phyloP scores from a whole-genome alignment of 2,329 filamentous ascomycete genomes.

The Parastagonospora nodorum region DNA sequence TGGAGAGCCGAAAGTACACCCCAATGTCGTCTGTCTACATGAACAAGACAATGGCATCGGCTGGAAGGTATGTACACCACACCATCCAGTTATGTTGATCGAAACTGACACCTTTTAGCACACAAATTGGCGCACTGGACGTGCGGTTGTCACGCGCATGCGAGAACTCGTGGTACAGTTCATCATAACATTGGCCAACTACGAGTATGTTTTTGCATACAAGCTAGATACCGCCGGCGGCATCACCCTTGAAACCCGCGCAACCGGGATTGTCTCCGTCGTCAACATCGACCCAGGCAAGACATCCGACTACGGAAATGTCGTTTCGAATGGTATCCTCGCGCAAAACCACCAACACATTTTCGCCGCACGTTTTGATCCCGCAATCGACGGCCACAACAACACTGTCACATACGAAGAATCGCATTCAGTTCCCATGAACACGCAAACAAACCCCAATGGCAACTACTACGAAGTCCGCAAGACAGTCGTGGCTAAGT shows the following conservation, averaged over 20 bases:
- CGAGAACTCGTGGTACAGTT: slow-evolving; percentile 70
- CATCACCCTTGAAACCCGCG: slow-evolving; percentile 65
- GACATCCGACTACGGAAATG: slow-evolving; percentile 62
- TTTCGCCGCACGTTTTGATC: slow-evolving; percentile 64
- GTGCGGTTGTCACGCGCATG: slow-evolving; percentile 65
- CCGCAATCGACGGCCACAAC: slow-evolving; percentile 62
- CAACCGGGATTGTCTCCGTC: slow-evolving; percentile 69
- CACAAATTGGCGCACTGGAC: slow-evolving; percentile 68
- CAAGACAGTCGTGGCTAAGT: slow-evolving; percentile 54
- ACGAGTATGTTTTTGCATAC: slow-evolving; percentile 71
- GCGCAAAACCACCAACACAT: slow-evolving; percentile 75
- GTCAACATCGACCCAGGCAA: slow-evolving; percentile 64
- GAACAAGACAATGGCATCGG: slow-evolving; percentile 72
- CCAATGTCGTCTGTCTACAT: slow-evolving; percentile 70
- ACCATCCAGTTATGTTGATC: neutral
- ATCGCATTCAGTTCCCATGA: slow-evolving; percentile 55
- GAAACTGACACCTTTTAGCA: slow-evolving; percentile 58
- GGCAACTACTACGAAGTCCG: slow-evolving; percentile 66
- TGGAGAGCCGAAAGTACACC: slow-evolving; percentile 59
- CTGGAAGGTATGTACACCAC: slow-evolving; percentile 13
- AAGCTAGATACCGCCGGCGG: slow-evolving; percentile 68
- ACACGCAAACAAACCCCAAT: slow-evolving; percentile 62
- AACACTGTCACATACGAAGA: slow-evolving; percentile 63
- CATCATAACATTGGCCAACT: slow-evolving; percentile 72
- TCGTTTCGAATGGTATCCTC: slow-evolving; percentile 67